These are phyloP conservation scores for Dendrostoma leiphaemia DNA, from an alignment of 2,329 filamentous ascomycete genomes.

Conservation along the genomic window DNA sequence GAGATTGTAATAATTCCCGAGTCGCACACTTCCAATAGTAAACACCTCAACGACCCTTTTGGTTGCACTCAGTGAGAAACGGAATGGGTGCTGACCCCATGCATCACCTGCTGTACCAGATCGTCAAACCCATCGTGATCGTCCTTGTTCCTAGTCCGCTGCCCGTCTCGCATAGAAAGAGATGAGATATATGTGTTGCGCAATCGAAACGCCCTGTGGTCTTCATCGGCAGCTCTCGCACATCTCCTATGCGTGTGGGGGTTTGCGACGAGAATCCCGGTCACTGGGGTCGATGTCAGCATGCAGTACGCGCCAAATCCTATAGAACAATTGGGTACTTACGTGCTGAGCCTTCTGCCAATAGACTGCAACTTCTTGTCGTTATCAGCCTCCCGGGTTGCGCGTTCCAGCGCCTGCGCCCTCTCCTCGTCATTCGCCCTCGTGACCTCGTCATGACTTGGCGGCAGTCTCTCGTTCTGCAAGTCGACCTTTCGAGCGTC, in stretches of 20 bases:
- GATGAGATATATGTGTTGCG: conserved; percentile 2
- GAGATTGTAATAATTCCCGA: conserved; percentile 1
- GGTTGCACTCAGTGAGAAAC: not conserved
- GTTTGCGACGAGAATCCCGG: conserved; percentile 17
- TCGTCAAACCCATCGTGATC: conserved; percentile 1
- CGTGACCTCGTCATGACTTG: conserved; percentile 86
- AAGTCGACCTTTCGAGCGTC: conserved; percentile 95
- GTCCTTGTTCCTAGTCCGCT: conserved; percentile 1
- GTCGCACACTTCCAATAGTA: not conserved
- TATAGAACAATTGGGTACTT: conserved; percentile 43
- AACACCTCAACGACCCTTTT: not conserved
- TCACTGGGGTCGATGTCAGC: conserved; percentile 9
- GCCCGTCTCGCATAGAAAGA: not conserved
- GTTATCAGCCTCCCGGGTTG: conserved; percentile 85
- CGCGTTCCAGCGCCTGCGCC: conserved; percentile 80
- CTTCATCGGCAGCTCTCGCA: not conserved
- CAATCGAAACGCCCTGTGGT: not conserved
- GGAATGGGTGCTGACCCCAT: conserved; percentile 3
- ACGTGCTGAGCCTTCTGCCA: conserved; percentile 94
- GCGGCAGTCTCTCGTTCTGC: conserved; percentile 92
- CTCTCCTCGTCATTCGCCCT: conserved; percentile 79
- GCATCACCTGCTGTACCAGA: conserved; percentile 5
- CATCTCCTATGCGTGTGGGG: not conserved
- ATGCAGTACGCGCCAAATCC: too few relatives aligned
- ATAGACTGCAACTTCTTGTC: conserved; percentile 84